Conservation (phyloP, 345 rosid genomes). For the Dimocarpus longan region DNA sequence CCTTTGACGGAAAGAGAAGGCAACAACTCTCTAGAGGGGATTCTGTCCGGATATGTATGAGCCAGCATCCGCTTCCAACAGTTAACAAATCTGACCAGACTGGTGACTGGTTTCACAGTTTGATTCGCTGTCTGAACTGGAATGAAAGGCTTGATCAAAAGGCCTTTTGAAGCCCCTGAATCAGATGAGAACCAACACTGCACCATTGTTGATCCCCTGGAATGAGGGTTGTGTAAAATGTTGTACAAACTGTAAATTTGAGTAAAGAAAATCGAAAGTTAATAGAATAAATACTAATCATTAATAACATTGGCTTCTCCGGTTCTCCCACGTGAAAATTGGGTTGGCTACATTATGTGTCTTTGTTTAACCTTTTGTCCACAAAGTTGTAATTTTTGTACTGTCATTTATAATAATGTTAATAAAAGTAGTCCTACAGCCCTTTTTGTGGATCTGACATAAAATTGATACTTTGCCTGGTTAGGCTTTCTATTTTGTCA, state of each 20-base stretch:
- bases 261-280: slow-evolving; percentile 11
- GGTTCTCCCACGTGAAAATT: not conserved
- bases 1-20: slow-evolving; percentile 97
- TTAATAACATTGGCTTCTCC: too few relatives aligned
- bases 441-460: not conserved
- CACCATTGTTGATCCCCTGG: slow-evolving; percentile 13
- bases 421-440: slow-evolving; percentile 5
- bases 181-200: slow-evolving; percentile 8
- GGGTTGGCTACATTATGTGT: slow-evolving; percentile 16
- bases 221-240: slow-evolving; percentile 38
- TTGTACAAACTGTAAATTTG: slow-evolving; percentile 40
- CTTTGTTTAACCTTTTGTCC: not conserved
- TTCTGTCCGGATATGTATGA: slow-evolving; percentile 85
- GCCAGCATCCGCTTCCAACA: slow-evolving; percentile 95
- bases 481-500: not conserved
- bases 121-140: slow-evolving; percentile 97
- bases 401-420: not conserved
- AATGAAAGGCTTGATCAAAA: slow-evolving; percentile 94
- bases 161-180: slow-evolving; percentile 51
- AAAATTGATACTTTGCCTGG: not conserved
- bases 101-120: slow-evolving; percentile 95
- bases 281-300: not conserved
- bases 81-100: slow-evolving; percentile 96
- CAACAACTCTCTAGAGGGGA: slow-evolving; percentile 97
- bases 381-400: not conserved